A percentile compares a stretch with the other conserved stretches of the same genome.
These are phyloP conservation scores for Fonsecaea pedrosoi DNA, from an alignment of 2,329 filamentous ascomycete species.

Conservation along the genomic window DNA sequence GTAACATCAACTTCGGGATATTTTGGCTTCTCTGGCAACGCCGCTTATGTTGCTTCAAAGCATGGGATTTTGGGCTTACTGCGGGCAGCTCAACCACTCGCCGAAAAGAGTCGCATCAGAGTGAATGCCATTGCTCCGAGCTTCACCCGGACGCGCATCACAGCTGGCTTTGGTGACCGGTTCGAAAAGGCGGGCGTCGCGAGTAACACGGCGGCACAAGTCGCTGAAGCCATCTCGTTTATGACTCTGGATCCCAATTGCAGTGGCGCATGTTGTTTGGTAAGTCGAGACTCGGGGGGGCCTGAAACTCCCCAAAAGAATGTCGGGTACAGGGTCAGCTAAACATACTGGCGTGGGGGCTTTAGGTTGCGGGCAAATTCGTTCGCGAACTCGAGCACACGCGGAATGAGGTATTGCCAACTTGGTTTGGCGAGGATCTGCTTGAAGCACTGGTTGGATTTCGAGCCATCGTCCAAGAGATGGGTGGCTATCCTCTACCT, in stretches of 20 bases:
- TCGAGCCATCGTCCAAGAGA: too few relatives aligned
- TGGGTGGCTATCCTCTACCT: too few relatives aligned
- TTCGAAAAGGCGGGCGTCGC: slow-evolving; percentile 1
- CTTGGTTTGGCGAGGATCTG: too few relatives aligned
- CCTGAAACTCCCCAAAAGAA: too few relatives aligned
- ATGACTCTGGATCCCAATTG: slow-evolving; percentile 5
- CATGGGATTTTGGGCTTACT: slow-evolving; percentile 52
- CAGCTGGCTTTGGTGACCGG: not conserved
- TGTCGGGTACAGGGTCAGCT: too few relatives aligned
- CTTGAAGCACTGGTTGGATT: too few relatives aligned
- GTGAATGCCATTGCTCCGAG: slow-evolving; percentile 57
- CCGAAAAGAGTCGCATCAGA: slow-evolving; percentile 47
- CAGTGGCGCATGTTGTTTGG: slow-evolving; percentile 11
- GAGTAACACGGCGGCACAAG: not conserved
- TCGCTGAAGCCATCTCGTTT: not conserved
- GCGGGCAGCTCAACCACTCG: slow-evolving; percentile 47
- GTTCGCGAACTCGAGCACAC: too few relatives aligned
- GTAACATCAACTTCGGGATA: slow-evolving; percentile 53
- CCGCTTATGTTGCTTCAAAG: slow-evolving; percentile 53
- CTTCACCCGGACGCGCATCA: slow-evolving; percentile 44
- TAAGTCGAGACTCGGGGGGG: not conserved
- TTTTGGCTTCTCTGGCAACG: slow-evolving; percentile 52
- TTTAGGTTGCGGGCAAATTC: too few relatives aligned
- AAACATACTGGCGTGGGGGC: too few relatives aligned
- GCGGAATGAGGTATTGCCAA: too few relatives aligned